Evolutionary conservation across 768 basidiomycete genomes (phyloP), one percentile per base, ranked within the genome.

Genomic region (Lanmaoa pseudosensibilis): DNA sequence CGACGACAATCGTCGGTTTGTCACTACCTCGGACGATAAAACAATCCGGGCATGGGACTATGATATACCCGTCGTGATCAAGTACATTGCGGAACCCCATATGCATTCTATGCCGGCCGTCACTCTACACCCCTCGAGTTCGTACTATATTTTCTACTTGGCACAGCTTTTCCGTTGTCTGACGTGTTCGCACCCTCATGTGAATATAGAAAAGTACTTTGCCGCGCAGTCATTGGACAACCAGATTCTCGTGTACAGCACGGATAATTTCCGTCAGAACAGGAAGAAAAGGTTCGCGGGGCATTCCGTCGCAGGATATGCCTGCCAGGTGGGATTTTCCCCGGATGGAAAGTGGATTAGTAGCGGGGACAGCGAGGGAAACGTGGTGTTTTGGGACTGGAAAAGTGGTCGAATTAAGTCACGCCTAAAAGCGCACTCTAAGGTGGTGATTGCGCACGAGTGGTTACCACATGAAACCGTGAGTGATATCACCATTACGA

Each of bases 31-130:
- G 11, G 97, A 99, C 70, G 97, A 99, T 76, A 98, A 98, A 77
- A 97, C 94, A 2, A 97, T 99, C 60, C 87, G 97, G 44, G 96
- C 94, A 18, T 99, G 97, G 97, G 97, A 99, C 72, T 98, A 89
- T 72, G 97, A 99, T 74, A 98, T 99, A 60, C 97, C 97, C 6
- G 97, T 98, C 36, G 94, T 97, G 51, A 98, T 99, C 80, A 99
- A 99, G 74, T 97, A 98, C 72, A 98, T 98, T 56, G 96, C 97
- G 19, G 97, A 99, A 73, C 97, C 97, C 4, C 87, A 94, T 69
- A 98, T 99, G 97, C 95, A 99, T 75, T 97, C 94, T 18, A 98
- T 99, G 95, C 97, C 97, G 8, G 92, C 97, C 18, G 95, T 98
- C 46, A 95, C 94, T 6, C 74, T 96, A 27, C 94, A 98, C 72